phyloP scores from a whole-genome alignment of 75 land plant species.

The Pinus albicaulis region DNA sequence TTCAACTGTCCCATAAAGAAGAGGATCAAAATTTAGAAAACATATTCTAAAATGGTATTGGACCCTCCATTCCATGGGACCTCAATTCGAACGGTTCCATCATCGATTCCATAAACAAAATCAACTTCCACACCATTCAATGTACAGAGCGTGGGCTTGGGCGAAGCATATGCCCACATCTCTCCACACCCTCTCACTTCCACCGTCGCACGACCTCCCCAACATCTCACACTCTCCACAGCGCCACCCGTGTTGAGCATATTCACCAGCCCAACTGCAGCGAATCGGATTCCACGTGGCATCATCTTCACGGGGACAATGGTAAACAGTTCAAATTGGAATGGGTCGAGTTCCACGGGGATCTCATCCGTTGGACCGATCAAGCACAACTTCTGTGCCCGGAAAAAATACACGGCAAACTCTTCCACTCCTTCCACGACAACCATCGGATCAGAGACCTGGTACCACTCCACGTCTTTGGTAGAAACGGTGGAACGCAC shows the following conservation, averaged over 20 bases:
- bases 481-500: constrained; percentile 19
- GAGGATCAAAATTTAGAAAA: background rate
- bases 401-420: constrained; percentile 41
- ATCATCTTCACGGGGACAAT: constrained; percentile 43
- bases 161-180: constrained; percentile 29
- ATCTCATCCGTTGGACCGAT: constrained; percentile 22
- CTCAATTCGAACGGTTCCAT: background rate
- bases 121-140: constrained; percentile 21
- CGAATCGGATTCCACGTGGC: constrained; percentile 32
- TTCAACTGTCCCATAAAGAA: constrained; percentile 1
- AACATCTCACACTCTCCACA: constrained; percentile 11
- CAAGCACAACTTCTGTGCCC: constrained; percentile 27
- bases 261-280: constrained; percentile 58
- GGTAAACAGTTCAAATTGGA: constrained; percentile 62
- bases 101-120: constrained; percentile 13
- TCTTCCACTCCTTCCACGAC: constrained; percentile 24
- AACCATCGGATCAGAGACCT: constrained; percentile 24
- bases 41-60: no score
- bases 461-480: constrained; percentile 61
- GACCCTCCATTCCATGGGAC: background rate
- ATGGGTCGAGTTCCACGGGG: constrained; percentile 50
- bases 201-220: constrained; percentile 11
- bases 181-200: constrained; percentile 41
- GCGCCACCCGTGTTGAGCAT: constrained; percentile 65
- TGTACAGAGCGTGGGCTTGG: constrained; percentile 23